These are phyloP conservation scores for Malassezia furfur DNA, from an alignment of 1,284 basidiomycete genomes.

Conservation along the genomic window DNA sequence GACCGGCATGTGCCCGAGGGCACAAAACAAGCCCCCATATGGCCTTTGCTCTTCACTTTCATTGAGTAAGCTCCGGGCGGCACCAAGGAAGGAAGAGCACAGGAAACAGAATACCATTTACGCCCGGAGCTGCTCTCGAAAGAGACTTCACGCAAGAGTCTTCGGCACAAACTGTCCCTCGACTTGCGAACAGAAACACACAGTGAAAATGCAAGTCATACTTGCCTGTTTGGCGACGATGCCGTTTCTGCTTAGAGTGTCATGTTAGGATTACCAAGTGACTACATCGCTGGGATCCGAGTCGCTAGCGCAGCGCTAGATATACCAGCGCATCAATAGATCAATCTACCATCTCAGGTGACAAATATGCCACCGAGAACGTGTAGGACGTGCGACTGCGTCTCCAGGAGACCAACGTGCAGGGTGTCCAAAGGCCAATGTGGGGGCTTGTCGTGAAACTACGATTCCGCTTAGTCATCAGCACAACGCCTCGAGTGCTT, in stretches of 20 bases:
- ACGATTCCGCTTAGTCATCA: background rate
- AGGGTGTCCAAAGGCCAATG: conserved; percentile 1
- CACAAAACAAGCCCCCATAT: background rate
- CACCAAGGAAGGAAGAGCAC: conserved; percentile 17
- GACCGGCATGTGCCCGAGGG: background rate
- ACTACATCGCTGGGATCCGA: conserved; percentile 5
- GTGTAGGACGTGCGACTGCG: conserved; percentile 1
- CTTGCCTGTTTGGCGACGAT: conserved; percentile 6
- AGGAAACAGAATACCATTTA: conserved; percentile 7
- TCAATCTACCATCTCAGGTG: background rate
- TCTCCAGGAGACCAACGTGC: conserved; percentile 6
- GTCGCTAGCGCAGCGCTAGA: conserved; percentile 1
- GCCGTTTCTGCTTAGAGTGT: background rate
- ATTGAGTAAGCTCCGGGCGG: background rate
- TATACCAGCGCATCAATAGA: conserved; percentile 6
- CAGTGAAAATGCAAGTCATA: conserved; percentile 12
- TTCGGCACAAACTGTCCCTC: conserved; percentile 5
- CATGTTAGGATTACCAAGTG: conserved; percentile 18
- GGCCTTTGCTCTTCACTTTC: conserved; percentile 14
- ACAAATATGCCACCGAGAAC: background rate
- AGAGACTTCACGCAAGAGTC: conserved; percentile 5
- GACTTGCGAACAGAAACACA: background rate
- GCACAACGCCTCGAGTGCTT: background rate
- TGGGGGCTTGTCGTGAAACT: background rate
- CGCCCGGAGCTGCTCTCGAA: background rate